Evolutionary conservation across 352 stramenopile genomes (phyloP), one percentile per base, ranked within the genome.

Genomic region (Blastocystis sp.): DNA sequence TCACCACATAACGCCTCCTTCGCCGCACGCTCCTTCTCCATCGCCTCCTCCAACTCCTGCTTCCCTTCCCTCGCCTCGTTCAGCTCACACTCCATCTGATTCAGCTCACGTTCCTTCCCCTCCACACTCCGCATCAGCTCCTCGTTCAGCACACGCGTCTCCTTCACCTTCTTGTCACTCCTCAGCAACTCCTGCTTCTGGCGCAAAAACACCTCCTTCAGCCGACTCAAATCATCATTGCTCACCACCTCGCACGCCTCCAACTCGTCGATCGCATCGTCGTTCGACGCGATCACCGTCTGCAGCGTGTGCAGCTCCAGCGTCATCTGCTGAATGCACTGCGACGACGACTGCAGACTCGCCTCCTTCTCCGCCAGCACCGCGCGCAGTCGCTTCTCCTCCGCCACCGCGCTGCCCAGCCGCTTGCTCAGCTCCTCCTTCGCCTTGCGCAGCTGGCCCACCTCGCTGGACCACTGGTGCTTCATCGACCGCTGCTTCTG

Each of bases 261-360:
- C 64, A 74, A 28, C 28, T 74, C 64, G 42, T 74, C 64, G 64
- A 74, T 74, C 43, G 34, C 24, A 43, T 24, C 21, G 34, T 74
- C 64, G 0, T 52, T 74, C 7, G 64, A 74, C 21, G 34, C 64
- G 28, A 74, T 74, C 17, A 74, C 64, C 21, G 64, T 28, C 64
- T 74, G 64, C 64, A 74, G 42, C 43, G 64, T 52, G 17, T 42
- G 64, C 64, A 74, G 42, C 43, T 74, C 64, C n/a, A 74, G 24
- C 43, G 24, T 43, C 64, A 74, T 74, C 34, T 74, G 64, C 34
- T 74, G 64, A 28, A 74, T 45, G 64, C 43, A 74, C 34, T 74
- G 64, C 28, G 64, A 52, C 21, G n/a, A 21, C 34, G 17, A 24
- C 40, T 74, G 64, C 3, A 74, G 34, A 11, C 45, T 38, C 64